These are phyloP conservation scores for Thermochaetoides thermophila DNA, from an alignment of 495 filamentous ascomycete species.

Conservation along the genomic window DNA sequence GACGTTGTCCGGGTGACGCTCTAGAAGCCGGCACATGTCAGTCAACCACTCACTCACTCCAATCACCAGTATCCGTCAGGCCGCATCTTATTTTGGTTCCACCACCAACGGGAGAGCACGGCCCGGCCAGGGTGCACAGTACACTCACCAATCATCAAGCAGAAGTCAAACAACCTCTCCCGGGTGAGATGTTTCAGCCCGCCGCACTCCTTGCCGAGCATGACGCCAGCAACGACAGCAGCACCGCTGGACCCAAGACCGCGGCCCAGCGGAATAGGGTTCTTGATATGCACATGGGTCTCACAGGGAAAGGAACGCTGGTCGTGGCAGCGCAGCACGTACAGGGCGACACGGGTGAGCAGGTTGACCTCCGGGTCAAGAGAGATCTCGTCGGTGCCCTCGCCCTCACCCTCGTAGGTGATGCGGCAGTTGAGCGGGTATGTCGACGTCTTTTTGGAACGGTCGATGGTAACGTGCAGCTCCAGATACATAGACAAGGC, in stretches of 20 bases:
- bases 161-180: conserved; percentile 81
- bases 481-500: conserved; percentile 85
- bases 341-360: conserved; percentile 79
- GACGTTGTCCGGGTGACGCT: conserved; percentile 94
- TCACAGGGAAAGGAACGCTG: conserved; percentile 64
- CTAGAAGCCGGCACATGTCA: conserved; percentile 19
- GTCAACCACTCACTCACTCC: too few relatives aligned
- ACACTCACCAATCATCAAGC: conserved; percentile 71
- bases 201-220: conserved; percentile 80
- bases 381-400: conserved; percentile 57
- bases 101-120: too few relatives aligned
- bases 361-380: conserved; percentile 71
- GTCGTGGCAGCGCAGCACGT: conserved; percentile 82
- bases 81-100: too few relatives aligned
- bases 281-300: conserved; percentile 85
- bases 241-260: conserved; percentile 87
- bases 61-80: too few relatives aligned
- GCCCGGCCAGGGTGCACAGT: too few relatives aligned
- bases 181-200: conserved; percentile 59
- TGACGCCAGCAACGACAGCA: conserved; percentile 85
- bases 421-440: conserved; percentile 71
- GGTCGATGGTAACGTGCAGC: conserved; percentile 56
- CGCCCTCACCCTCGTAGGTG: conserved; percentile 74
- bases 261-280: conserved; percentile 80
- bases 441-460: conserved; percentile 32